Percentiles rank a stretch among this genome's conserved stretches.
phyloP scores from a whole-genome alignment of 31 red algal genomes.

The Asparagopsis taxiformis region DNA sequence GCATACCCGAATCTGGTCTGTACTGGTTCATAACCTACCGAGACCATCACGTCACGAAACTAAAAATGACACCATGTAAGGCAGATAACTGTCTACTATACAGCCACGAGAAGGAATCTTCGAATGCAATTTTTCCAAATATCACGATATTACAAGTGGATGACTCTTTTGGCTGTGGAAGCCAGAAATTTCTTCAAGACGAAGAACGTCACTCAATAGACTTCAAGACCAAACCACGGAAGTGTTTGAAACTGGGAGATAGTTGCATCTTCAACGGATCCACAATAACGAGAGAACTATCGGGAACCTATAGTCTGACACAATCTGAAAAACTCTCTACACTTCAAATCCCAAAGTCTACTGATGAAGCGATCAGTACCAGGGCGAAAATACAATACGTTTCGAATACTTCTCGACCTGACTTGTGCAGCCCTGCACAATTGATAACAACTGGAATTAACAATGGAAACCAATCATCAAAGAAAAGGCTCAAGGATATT shows the following conservation, averaged over 20 bases:
- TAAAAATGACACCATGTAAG: background rate
- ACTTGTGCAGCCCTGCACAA: background rate
- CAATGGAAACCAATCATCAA: background rate
- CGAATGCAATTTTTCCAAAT: background rate
- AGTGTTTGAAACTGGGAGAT: background rate
- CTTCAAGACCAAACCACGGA: conserved; percentile 11
- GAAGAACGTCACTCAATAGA: background rate
- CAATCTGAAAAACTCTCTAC: background rate
- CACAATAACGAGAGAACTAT: background rate
- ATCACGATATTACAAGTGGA: conserved; percentile 9
- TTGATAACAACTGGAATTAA: background rate
- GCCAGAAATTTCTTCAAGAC: background rate
- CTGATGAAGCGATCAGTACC: background rate
- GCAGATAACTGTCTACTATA: background rate
- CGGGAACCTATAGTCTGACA: background rate
- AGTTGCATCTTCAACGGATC: conserved; percentile 1
- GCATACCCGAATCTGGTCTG: conserved; percentile 1
- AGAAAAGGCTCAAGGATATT: background rate
- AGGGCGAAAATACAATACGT: conserved; percentile 5
- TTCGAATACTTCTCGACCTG: background rate
- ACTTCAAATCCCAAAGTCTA: background rate
- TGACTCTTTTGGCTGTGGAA: background rate
- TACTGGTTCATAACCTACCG: background rate
- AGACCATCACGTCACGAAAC: conserved; percentile 1
- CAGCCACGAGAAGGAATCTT: background rate